These are phyloP conservation scores for Cystobasidium tubakii DNA, from an alignment of 768 basidiomycete genomes.

Conservation along the genomic window DNA sequence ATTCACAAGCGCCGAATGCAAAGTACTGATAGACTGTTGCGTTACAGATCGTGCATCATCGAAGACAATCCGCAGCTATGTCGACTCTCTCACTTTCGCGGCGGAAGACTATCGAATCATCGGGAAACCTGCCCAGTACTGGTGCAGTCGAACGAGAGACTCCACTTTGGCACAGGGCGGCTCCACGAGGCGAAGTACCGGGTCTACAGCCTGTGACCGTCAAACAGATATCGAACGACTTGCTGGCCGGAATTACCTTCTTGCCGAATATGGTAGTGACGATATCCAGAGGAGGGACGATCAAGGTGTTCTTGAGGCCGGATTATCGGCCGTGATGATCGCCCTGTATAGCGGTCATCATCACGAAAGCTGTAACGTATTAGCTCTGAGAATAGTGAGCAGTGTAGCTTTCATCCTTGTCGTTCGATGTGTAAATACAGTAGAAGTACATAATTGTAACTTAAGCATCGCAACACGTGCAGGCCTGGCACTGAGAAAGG, in stretches of 20 bases:
- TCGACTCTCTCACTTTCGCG: slow-evolving; percentile 63
- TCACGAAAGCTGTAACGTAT: not conserved
- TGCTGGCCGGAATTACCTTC: slow-evolving; percentile 68
- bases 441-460: slow-evolving; percentile 3
- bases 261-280: slow-evolving; percentile 73
- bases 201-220: slow-evolving; percentile 84
- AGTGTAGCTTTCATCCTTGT: not conserved
- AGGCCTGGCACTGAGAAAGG: not conserved
- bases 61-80: slow-evolving; percentile 55
- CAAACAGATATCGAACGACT: slow-evolving; percentile 73
- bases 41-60: slow-evolving; percentile 63
- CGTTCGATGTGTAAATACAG: slow-evolving; percentile 4
- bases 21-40: not conserved
- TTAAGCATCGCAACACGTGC: not conserved
- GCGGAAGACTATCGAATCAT: slow-evolving; percentile 54
- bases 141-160: slow-evolving; percentile 49
- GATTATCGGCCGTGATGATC: slow-evolving; percentile 6
- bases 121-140: slow-evolving; percentile 50
- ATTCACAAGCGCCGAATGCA: not conserved
- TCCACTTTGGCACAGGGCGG: slow-evolving; percentile 69
- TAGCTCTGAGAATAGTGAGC: not conserved
- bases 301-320: slow-evolving; percentile 66
- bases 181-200: slow-evolving; percentile 81
- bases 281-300: slow-evolving; percentile 65
- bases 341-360: too few relatives aligned